Conservation (phyloP, 768 basidiomycete species). For the Naematelia encephala region DNA sequence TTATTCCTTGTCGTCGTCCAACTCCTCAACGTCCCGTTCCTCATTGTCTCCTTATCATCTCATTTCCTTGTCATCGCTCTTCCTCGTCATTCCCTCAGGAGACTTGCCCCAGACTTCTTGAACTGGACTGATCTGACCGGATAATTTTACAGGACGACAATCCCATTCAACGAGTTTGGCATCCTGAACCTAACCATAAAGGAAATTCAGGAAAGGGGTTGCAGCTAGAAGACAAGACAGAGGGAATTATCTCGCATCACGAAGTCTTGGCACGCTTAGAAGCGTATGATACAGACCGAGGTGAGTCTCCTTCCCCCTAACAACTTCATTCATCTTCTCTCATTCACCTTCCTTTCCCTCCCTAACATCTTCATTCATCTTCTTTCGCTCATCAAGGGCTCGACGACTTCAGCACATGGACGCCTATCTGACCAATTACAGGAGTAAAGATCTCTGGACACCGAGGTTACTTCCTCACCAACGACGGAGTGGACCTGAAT, state of each 20-base stretch:
- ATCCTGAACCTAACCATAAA: constrained; percentile 70
- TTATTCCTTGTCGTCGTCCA: neutral
- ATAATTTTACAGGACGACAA: constrained; percentile 98
- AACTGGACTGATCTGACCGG: too few species aligned
- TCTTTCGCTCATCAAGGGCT: too few species aligned
- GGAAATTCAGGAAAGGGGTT: constrained; percentile 50
- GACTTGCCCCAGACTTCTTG: too few species aligned
- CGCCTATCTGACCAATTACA: constrained; percentile 6
- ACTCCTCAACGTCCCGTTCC: neutral
- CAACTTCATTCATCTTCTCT: neutral
- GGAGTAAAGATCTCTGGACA: constrained; percentile 79
- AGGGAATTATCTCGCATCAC: constrained; percentile 90
- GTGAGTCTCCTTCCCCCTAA: constrained; percentile 7
- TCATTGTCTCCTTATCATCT: neutral
- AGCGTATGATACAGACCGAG: constrained; percentile 95
- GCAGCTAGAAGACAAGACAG: constrained; percentile 58
- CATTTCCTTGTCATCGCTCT: neutral
- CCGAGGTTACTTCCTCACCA: constrained; percentile 91
- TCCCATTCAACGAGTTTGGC: constrained; percentile 72
- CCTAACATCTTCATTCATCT: neutral
- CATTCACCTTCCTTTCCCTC: neutral
- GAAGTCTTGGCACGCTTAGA: constrained; percentile 91
- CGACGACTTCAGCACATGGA: too few species aligned
- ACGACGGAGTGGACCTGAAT: constrained; percentile 95
- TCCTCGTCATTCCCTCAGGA: neutral